Base-by-base conservation (phyloP, 164 flowering plant species). In the Annona squamosa region DNA sequence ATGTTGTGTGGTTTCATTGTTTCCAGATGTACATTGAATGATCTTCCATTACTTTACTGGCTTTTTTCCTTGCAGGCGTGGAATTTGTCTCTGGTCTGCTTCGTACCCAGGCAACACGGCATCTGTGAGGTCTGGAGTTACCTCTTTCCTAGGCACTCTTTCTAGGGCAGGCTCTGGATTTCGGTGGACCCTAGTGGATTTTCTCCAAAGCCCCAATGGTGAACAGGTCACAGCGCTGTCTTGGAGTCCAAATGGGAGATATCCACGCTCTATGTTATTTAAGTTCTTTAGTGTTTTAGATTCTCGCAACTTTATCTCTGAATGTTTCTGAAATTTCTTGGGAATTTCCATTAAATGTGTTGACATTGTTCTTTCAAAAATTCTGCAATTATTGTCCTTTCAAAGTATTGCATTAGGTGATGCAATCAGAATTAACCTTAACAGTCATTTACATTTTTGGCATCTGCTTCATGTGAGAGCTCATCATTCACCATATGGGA, bases 231-330 rank as follows among this genome's bases (percentile, higher is more conserved):
- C 77, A 80, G 89, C 97, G 45, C 85, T 93, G 37, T 87, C 98
- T 47, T 95, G 99, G 99, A 93, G 98, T 81, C 98, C 98, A 41
- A 81, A 84, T 88, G 99, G 99, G 84, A 90, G 93, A 93, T 95
- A 95, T 95, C 99, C 45, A 7, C 74, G 17, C 70, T 43, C 26
- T 5, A 57, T 47, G 47, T 68, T 13, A 18, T 41, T 42, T 43
- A n/a, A 59, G 12, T 37, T 44, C 46, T 4, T 0, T 6, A 66
- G n/a, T 12, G 16, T 18, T 42, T 43, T 10, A n/a, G 46, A n/a
- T 70, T n/a, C 4, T 75, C 61, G 63, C 69, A 63, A 63, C 48
- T 70, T 44, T 13, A 43, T 71, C 62, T 16, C 46, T 37, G 13
- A 37, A 47, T 64, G 48, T 42, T 3, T 68, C 16, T 6, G 9